Conservation (phyloP, 495 filamentous ascomycete genomes). For the Acidiella bohemica region DNA sequence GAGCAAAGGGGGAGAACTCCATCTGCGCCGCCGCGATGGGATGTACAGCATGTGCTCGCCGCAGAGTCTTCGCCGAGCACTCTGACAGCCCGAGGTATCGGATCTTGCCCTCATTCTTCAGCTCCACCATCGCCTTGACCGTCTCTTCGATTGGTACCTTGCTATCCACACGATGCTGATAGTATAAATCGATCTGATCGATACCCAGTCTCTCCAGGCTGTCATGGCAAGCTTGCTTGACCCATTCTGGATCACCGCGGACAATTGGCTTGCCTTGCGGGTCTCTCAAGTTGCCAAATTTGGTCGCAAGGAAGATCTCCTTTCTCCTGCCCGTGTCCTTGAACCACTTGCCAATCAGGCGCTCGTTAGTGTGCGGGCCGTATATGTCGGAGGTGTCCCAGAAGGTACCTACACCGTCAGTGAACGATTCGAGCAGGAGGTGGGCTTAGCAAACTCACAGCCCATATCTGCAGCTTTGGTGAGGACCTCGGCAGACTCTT, state of each 20-base stretch:
- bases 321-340: constrained; percentile 34
- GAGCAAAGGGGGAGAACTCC: constrained; percentile 46
- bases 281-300: constrained; percentile 33
- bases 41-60: constrained; percentile 43
- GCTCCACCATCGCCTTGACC: constrained; percentile 34
- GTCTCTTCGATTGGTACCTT: constrained; percentile 48
- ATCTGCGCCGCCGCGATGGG: constrained; percentile 47
- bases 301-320: constrained; percentile 46
- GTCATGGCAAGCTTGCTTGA: constrained; percentile 35
- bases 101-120: constrained; percentile 40
- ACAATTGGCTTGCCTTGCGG: constrained; percentile 22
- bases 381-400: constrained; percentile 25
- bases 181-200: constrained; percentile 37
- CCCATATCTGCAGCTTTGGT: constrained; percentile 21
- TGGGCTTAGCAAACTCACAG: constrained; percentile 19
- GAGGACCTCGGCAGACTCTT: constrained; percentile 17
- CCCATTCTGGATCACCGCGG: constrained; percentile 41
- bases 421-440: too few species aligned
- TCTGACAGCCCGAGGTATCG: constrained; percentile 46
- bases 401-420: too few species aligned
- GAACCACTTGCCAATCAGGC: constrained; percentile 43
- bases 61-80: constrained; percentile 40
- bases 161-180: constrained; percentile 26
- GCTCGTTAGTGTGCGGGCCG: constrained; percentile 33
- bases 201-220: constrained; percentile 40